Conservation (phyloP, 129 eudicot genomes). For the Escallonia rubra region DNA sequence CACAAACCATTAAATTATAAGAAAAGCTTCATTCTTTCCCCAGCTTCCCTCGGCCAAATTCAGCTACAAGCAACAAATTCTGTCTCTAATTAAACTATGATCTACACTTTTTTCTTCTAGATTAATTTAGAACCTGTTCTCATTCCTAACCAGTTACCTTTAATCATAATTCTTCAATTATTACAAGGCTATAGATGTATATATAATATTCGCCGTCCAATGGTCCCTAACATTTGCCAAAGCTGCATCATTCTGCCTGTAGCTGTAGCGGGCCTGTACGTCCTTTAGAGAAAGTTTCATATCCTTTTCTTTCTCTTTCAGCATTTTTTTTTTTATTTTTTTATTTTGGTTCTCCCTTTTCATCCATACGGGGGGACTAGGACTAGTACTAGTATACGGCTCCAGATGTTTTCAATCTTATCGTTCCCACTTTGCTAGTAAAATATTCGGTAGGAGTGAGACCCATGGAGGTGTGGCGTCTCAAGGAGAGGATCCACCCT, state of each 20-base stretch:
- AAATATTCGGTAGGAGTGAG: neutral
- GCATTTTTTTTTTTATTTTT: constrained; percentile 24
- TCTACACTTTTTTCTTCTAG: neutral
- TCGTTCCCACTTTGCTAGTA: constrained; percentile 28
- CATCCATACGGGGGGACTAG: constrained; percentile 11
- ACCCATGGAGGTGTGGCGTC: neutral
- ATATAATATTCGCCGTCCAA: constrained; percentile 16
- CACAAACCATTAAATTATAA: neutral
- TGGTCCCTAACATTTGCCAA: constrained; percentile 41
- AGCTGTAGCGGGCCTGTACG: constrained; percentile 46
- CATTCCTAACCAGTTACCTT: constrained; percentile 38
- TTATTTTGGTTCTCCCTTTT: constrained; percentile 14
- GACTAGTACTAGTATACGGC: neutral
- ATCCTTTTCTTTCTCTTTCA: constrained; percentile 36
- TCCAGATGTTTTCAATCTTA: constrained; percentile 25
- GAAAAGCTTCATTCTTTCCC: constrained; percentile 8
- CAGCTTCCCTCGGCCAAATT: constrained; percentile 1
- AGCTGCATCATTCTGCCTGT: constrained; percentile 64
- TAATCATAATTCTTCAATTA: constrained; percentile 44
- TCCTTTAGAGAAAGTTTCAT: constrained; percentile 33
- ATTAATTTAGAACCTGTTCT: neutral
- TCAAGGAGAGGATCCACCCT: neutral
- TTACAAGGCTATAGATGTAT: constrained; percentile 42
- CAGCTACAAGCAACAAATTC: constrained; percentile 23
- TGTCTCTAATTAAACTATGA: neutral